These are phyloP conservation scores for Boletus edulis DNA, from an alignment of 768 basidiomycete species.

Conservation along the genomic window DNA sequence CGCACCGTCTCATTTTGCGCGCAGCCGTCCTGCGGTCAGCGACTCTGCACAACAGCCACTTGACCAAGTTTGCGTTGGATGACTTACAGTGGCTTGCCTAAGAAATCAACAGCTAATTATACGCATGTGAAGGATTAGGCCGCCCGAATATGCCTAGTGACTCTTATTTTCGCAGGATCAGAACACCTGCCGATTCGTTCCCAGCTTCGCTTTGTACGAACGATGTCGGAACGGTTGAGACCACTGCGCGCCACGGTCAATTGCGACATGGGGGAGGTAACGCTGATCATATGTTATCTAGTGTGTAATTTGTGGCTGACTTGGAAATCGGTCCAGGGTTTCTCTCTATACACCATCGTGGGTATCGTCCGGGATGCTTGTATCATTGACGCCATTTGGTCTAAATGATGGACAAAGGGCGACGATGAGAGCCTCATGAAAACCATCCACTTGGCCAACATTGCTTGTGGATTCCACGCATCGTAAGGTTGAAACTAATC, in stretches of 20 bases:
- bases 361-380: not conserved
- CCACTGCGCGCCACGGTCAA: conserved; percentile 44
- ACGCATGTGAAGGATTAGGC: not conserved
- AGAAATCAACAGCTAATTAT: no score
- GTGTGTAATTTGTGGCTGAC: conserved; percentile 1
- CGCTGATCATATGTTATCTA: not conserved
- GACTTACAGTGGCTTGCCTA: no score
- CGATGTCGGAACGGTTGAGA: conserved; percentile 9
- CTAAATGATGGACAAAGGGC: conserved; percentile 30
- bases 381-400: not conserved
- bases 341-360: conserved; percentile 49
- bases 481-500: conserved; percentile 36
- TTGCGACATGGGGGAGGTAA: conserved; percentile 57
- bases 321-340: conserved; percentile 37
- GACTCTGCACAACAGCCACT: not conserved
- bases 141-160: conserved; percentile 2
- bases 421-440: conserved; percentile 54
- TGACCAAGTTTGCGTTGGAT: no score
- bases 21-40: not conserved
- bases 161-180: not conserved
- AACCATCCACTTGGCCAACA: conserved; percentile 57
- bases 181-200: no score
- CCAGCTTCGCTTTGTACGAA: not conserved
- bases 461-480: conserved; percentile 71
- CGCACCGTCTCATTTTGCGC: not conserved